Conservation (phyloP, 495 filamentous ascomycete species). For the Penicillium antarcticum region DNA sequence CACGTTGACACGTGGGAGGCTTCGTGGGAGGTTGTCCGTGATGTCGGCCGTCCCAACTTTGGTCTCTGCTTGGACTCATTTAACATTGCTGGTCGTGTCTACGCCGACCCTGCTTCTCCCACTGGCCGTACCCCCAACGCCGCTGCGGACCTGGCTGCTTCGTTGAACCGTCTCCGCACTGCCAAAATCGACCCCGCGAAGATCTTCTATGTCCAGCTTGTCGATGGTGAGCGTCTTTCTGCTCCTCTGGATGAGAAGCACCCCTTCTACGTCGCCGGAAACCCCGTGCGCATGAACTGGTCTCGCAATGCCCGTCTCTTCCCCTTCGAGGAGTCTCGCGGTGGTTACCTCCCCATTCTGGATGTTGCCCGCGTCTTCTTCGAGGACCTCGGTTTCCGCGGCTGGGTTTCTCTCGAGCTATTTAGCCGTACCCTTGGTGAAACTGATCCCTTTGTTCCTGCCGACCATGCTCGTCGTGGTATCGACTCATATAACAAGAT, state of each 20-base stretch:
- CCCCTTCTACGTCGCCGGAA: constrained; percentile 57
- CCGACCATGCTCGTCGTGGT: constrained; percentile 62
- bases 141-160: constrained; percentile 53
- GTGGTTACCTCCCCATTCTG: constrained; percentile 67
- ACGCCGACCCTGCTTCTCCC: constrained; percentile 60
- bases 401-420: constrained; percentile 78
- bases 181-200: constrained; percentile 59
- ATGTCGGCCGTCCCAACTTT: constrained; percentile 68
- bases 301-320: constrained; percentile 74
- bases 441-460: constrained; percentile 49
- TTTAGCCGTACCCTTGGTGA: constrained; percentile 67
- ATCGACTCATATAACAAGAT: constrained; percentile 59
- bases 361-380: constrained; percentile 60
- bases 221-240: constrained; percentile 65
- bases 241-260: constrained; percentile 60
- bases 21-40: constrained; percentile 64
- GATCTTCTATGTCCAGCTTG: constrained; percentile 78
- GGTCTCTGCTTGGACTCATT: constrained; percentile 79
- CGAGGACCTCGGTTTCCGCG: constrained; percentile 63
- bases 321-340: constrained; percentile 65
- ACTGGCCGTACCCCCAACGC: constrained; percentile 56
- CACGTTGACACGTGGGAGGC: constrained; percentile 70
- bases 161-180: constrained; percentile 53
- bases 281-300: constrained; percentile 76
- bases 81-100: constrained; percentile 73